These are phyloP conservation scores for Rhizoclosmatium globosum DNA, from an alignment of 192 early-diverging fungal genomes.

Conservation along the genomic window DNA sequence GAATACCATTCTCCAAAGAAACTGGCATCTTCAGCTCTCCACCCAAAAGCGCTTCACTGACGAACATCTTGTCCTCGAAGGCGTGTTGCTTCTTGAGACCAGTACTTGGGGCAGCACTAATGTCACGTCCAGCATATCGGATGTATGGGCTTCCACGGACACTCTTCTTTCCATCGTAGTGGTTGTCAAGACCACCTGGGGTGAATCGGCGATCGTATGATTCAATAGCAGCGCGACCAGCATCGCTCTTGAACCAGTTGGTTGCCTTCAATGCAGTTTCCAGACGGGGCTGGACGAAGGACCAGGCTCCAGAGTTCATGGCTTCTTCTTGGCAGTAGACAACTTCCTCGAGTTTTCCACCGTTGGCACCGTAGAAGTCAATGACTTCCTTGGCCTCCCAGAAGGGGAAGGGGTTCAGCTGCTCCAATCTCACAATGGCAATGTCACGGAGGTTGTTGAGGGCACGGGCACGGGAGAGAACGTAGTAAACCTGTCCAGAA, in stretches of 20 bases:
- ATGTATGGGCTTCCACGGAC: slow-evolving; percentile 58
- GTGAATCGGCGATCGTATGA: slow-evolving; percentile 36
- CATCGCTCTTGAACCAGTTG: slow-evolving; percentile 70
- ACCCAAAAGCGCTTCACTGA: slow-evolving; percentile 59
- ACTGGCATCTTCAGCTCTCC: slow-evolving; percentile 54
- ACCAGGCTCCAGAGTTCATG: slow-evolving; percentile 93
- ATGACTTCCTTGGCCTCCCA: slow-evolving; percentile 83
- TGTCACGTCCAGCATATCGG: slow-evolving; percentile 86
- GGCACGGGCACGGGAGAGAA: slow-evolving; percentile 84
- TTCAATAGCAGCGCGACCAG: slow-evolving; percentile 50
- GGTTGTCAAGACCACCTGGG: slow-evolving; percentile 59
- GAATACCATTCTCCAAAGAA: slow-evolving; percentile 53
- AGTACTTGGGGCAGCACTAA: slow-evolving; percentile 79
- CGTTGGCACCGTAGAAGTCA: slow-evolving; percentile 78
- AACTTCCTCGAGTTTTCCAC: slow-evolving; percentile 78
- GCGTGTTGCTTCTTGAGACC: slow-evolving; percentile 94
- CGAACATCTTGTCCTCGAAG: slow-evolving; percentile 63
- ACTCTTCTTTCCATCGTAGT: slow-evolving; percentile 41
- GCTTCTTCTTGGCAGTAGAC: slow-evolving; percentile 97
- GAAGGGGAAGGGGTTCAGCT: slow-evolving; percentile 96
- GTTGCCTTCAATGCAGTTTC: slow-evolving; percentile 81
- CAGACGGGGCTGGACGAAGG: slow-evolving; percentile 86
- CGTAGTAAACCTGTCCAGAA: slow-evolving; percentile 97
- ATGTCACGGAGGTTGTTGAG: slow-evolving; percentile 90
- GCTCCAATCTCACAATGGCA: slow-evolving; percentile 94